phyloP scores from a whole-genome alignment of 192 early-diverging fungal genomes.

The Coemansia sp. region DNA sequence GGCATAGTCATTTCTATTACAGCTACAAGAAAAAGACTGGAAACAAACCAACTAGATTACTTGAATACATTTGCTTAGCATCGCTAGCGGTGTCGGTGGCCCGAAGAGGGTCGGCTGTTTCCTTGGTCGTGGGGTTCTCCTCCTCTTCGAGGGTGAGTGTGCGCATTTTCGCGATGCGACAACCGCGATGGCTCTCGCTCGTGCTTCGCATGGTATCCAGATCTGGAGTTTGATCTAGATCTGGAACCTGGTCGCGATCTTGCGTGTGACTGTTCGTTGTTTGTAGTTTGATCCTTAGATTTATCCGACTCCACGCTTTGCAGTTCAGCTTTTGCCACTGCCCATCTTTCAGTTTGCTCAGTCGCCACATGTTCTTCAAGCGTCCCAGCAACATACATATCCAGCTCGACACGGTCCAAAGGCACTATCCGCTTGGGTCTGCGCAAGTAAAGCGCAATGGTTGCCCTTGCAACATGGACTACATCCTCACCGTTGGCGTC shows the following conservation, averaged over 20 bases:
- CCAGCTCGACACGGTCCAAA: conserved; percentile 58
- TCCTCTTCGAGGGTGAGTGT: not conserved
- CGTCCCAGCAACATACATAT: conserved; percentile 21
- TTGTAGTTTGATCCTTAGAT: not conserved
- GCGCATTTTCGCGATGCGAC: too few relatives aligned
- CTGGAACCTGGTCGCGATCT: not conserved
- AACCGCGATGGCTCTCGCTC: not conserved
- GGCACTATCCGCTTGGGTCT: conserved; percentile 57
- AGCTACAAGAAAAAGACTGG: not conserved
- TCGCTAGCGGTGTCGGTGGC: not conserved
- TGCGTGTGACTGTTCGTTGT: not conserved
- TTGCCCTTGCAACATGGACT: conserved; percentile 59
- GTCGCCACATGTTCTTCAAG: conserved; percentile 17
- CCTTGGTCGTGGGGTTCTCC: not conserved
- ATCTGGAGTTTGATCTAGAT: not conserved
- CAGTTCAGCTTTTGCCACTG: not conserved
- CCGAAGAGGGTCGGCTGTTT: not conserved
- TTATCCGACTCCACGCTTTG: not conserved
- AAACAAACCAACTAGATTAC: not conserved
- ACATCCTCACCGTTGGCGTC: conserved; percentile 73
- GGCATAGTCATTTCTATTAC: too few relatives aligned
- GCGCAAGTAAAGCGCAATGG: conserved; percentile 61
- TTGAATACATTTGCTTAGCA: not conserved
- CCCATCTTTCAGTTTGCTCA: conserved; percentile 8
- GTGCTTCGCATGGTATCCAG: not conserved